These are phyloP conservation scores for Wickerhamiella pararugosa DNA, from an alignment of 1,139 yeast genomes.

Conservation along the genomic window DNA sequence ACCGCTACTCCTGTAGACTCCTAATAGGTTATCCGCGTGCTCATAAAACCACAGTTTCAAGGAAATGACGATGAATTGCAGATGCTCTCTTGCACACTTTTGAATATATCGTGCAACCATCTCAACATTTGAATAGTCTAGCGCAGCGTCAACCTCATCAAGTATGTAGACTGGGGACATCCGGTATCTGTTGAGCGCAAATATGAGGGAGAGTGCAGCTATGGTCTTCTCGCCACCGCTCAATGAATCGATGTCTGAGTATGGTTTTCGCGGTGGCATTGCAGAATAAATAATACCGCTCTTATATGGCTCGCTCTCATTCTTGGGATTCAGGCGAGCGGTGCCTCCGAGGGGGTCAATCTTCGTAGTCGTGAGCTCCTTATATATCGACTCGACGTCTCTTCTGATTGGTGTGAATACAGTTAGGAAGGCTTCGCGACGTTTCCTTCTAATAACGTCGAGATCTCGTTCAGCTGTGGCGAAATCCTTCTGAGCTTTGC, in stretches of 20 bases:
- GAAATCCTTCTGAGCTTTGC: neutral
- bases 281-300: conserved; percentile 84
- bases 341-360: conserved; percentile 62
- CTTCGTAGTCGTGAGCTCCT: conserved; percentile 58
- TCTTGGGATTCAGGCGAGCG: conserved; percentile 75
- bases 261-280: conserved; percentile 92
- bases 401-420: conserved; percentile 68
- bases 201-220: conserved; percentile 84
- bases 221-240: conserved; percentile 97
- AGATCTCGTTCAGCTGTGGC: neutral
- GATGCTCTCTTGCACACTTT: conserved; percentile 58
- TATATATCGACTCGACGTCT: conserved; percentile 65
- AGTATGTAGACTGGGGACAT: conserved; percentile 94
- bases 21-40: conserved; percentile 80
- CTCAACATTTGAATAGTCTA: conserved; percentile 78
- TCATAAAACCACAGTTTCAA: conserved; percentile 79
- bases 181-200: conserved; percentile 79
- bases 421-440: conserved; percentile 47
- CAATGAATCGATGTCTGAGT: conserved; percentile 79
- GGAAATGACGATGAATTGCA: conserved; percentile 89
- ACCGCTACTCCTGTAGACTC: conserved; percentile 39
- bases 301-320: conserved; percentile 69
- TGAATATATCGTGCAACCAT: conserved; percentile 73
- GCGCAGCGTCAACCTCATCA: conserved; percentile 95
- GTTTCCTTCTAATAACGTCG: conserved; percentile 40